Base-by-base conservation (phyloP, 768 basidiomycete species). In the Pulveroboletus ravenelii region DNA sequence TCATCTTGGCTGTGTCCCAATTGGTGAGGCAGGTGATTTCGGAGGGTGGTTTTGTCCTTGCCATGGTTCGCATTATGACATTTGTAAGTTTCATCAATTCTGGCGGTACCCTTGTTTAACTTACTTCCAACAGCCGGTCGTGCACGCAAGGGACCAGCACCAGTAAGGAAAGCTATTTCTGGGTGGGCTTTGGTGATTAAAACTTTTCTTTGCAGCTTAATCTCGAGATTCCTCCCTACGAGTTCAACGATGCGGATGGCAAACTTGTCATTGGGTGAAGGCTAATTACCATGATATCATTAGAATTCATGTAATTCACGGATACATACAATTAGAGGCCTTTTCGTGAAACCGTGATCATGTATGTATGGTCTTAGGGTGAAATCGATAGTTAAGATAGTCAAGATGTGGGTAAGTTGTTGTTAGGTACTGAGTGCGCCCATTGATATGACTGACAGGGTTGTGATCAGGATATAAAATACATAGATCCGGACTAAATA, bases 21-120 rank as follows among this genome's bases (percentile, higher is more conserved):
- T 99, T 66, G 95, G 95, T 59, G 93, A 95, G 72, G 84, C 92
- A 56, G 93, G 93, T 69, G 95, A 97, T 72, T 97, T 78, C 67
- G 95, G 94, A 74, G 95, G 95, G 72, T 99, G 95, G 94, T 92
- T 95, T 85, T 95, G 93, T 78, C 93, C 94, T 46, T 97, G 95
- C 78, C 95, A 98, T 71, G 96, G 95, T 66, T 98, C 95, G 47
- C 95, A 99, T 67, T 94, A 93, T 64, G 93, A 97, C 71, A 96
- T 96, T 52, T 95, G 88, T 90, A 61, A 54, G 87, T 72, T 39
- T 18, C 6, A 12, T 40, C 10, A 17, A n/a, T n/a, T 15, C 25
- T 12, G 23, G 9, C 18, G 2, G 29, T 54, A 13, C 41, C 48
- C 36, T 45, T 10, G 55, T 39, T 39, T 61, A 30, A 61, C 51